Percentiles rank a stretch among this genome's conserved stretches.
Conservation (phyloP, 805 yeast genomes). For the Candida loeiensis region DNA sequence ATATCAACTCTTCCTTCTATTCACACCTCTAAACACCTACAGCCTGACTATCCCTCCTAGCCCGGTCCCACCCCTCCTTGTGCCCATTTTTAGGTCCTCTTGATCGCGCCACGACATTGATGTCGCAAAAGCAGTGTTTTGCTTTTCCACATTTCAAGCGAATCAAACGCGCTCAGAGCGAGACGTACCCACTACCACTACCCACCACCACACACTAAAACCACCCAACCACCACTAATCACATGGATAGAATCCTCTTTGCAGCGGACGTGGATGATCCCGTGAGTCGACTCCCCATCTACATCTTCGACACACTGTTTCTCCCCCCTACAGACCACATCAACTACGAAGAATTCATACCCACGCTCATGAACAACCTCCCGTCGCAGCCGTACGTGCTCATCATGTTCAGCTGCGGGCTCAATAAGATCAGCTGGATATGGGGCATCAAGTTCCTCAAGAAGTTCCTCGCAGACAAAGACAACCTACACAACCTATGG, state of each 20-base stretch:
- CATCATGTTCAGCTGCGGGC: conserved; percentile 80
- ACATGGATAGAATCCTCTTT: conserved; percentile 52
- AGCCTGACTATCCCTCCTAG: too few species aligned
- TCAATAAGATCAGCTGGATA: conserved; percentile 62
- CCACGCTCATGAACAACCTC: conserved; percentile 50
- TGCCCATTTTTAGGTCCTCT: too few species aligned
- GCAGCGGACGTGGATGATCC: conserved; percentile 65
- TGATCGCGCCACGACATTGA: too few species aligned
- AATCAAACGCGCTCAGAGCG: too few species aligned
- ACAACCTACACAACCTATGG: conserved; percentile 46
- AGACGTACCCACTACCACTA: too few species aligned
- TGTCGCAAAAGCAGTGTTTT: too few species aligned
- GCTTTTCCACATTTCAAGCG: too few species aligned
- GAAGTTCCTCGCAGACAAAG: conserved; percentile 53
- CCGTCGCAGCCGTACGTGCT: conserved; percentile 65
- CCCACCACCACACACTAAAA: too few species aligned
- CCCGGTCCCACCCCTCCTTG: too few species aligned
- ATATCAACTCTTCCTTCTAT: too few species aligned
- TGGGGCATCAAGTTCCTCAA: conserved; percentile 59
- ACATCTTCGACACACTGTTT: conserved; percentile 78
- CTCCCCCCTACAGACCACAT: conserved; percentile 57
- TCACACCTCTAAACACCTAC: too few species aligned
- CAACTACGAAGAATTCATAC: conserved; percentile 50
- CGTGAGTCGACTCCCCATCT: conserved; percentile 63
- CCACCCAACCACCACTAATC: neutral